Conservation (phyloP, 768 basidiomycete genomes). For the Boletus rubescentipes region DNA sequence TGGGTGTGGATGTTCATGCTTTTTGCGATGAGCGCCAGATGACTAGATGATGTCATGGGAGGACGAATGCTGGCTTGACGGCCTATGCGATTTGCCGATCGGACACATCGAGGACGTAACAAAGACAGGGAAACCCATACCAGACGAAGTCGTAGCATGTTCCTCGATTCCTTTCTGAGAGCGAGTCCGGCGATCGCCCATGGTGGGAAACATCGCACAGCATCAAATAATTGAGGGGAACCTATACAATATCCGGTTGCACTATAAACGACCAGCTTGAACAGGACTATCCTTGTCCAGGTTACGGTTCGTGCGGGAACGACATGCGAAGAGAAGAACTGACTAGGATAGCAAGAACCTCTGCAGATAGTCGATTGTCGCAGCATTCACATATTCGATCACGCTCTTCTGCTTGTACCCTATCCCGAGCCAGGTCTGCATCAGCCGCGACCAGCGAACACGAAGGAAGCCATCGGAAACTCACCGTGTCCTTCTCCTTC, state of each 20-base stretch:
- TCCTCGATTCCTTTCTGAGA: no score
- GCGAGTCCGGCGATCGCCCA: not conserved
- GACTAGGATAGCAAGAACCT: constrained; percentile 29
- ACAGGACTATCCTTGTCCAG: not conserved
- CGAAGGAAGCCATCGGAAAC: constrained; percentile 3
- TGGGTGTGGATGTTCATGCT: no score
- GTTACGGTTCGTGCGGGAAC: not conserved
- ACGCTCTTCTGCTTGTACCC: constrained; percentile 46
- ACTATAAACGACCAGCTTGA: constrained; percentile 2
- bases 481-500: constrained; percentile 44
- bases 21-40: not conserved
- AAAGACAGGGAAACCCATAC: not conserved
- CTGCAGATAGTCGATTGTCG: constrained; percentile 39
- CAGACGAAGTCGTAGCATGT: not conserved
- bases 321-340: not conserved
- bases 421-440: constrained; percentile 6
- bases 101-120: not conserved
- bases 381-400: constrained; percentile 42
- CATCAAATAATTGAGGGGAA: not conserved
- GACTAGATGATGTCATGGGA: not conserved
- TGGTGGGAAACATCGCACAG: not conserved
- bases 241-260: not conserved
- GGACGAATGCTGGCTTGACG: not conserved
- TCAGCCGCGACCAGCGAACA: constrained; percentile 1
- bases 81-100: not conserved